These are phyloP conservation scores for Populus hybrid DNA, from an alignment of 441 rosid genomes.

Conservation along the genomic window DNA sequence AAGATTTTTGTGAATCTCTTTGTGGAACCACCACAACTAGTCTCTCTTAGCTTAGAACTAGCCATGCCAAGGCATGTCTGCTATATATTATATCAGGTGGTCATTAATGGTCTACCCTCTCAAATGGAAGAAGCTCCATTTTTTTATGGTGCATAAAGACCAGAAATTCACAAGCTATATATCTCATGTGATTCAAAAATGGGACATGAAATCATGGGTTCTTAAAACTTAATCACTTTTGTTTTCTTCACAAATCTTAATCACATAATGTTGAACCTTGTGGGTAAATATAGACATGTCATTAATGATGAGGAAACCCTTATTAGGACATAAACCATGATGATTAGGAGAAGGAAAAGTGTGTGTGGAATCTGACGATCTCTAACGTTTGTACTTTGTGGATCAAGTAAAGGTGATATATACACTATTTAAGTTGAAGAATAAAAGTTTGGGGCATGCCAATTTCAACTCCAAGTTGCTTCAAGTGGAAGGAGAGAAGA, in stretches of 20 bases:
- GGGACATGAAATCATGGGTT: background rate
- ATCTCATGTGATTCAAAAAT: background rate
- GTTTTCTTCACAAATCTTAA: background rate
- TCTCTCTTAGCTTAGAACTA: no score
- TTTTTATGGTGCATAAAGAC: background rate
- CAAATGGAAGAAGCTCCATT: background rate
- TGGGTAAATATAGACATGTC: background rate
- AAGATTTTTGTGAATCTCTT: no score
- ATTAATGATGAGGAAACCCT: background rate
- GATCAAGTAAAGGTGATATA: background rate
- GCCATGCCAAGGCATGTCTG: no score
- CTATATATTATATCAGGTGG: no score
- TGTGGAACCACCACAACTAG: no score
- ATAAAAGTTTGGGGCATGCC: slow-evolving; percentile 14
- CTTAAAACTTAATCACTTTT: background rate
- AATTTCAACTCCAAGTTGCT: slow-evolving; percentile 20
- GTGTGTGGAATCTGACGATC: slow-evolving; percentile 25
- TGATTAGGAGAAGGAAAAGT: slow-evolving; percentile 19
- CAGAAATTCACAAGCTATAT: background rate
- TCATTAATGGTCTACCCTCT: background rate
- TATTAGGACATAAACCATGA: background rate
- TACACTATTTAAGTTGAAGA: slow-evolving; percentile 11
- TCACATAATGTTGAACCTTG: background rate
- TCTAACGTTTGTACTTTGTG: slow-evolving; percentile 4
- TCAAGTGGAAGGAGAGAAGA: slow-evolving; percentile 17